Conservation (phyloP, 768 basidiomycete genomes). For the Hirschioporus abietinus region DNA sequence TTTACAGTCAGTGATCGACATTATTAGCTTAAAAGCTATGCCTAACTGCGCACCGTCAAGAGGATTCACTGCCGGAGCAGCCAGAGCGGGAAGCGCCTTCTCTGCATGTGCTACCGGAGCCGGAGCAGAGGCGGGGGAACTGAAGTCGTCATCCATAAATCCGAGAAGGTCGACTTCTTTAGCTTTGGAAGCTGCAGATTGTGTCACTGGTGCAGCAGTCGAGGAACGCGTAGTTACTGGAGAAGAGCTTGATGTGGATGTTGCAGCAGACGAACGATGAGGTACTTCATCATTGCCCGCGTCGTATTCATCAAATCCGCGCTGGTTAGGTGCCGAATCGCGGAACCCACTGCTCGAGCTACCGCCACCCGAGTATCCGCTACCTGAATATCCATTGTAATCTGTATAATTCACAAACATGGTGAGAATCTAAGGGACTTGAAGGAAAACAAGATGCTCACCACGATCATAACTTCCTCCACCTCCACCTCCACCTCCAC, state of each 20-base stretch:
- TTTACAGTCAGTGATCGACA: conserved; percentile 11
- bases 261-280: conserved; percentile 33
- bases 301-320: conserved; percentile 89
- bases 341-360: conserved; percentile 46
- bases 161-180: conserved; percentile 67
- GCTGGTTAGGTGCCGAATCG: conserved; percentile 43
- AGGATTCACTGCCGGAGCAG: conserved; percentile 15
- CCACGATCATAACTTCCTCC: conserved; percentile 30
- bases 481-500: conserved; percentile 33
- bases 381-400: conserved; percentile 32
- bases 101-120: conserved; percentile 29
- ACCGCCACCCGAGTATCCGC: conserved; percentile 28
- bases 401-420: conserved; percentile 18
- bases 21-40: conserved; percentile 9
- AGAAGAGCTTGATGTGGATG: conserved; percentile 24
- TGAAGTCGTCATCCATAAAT: conserved; percentile 60
- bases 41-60: conserved; percentile 17
- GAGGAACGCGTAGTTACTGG: conserved; percentile 29
- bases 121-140: conserved; percentile 28
- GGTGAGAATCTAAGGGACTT: conserved; percentile 17
- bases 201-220: conserved; percentile 23
- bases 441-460: neutral
- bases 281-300: conserved; percentile 86
- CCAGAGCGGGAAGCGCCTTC: conserved; percentile 52
- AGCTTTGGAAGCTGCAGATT: conserved; percentile 37